These are phyloP conservation scores for Tolypocladium cylindrosporum DNA, from an alignment of 2,329 filamentous ascomycete species.

Conservation along the genomic window DNA sequence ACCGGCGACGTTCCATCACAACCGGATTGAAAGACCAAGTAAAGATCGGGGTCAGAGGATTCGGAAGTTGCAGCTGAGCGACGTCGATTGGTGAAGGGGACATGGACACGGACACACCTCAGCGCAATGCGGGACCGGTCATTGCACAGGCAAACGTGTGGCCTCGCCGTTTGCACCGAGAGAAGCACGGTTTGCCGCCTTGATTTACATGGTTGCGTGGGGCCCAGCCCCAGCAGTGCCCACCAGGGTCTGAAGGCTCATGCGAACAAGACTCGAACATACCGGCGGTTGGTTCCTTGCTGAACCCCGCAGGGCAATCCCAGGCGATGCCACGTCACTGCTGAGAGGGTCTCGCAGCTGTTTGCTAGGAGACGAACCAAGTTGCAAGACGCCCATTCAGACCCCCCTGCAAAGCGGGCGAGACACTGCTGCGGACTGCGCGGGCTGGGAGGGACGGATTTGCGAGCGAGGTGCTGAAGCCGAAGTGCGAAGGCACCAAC, in stretches of 20 bases:
- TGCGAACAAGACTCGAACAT: background rate
- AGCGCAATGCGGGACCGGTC: background rate
- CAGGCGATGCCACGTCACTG: background rate
- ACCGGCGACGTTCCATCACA: slow-evolving; percentile 36
- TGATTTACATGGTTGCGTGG: background rate
- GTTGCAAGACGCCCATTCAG: background rate
- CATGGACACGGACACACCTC: background rate
- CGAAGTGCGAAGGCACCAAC: background rate
- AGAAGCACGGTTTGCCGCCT: background rate
- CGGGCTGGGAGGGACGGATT: background rate
- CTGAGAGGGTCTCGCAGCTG: background rate
- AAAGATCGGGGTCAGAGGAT: slow-evolving; percentile 69
- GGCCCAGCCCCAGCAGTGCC: too few relatives aligned
- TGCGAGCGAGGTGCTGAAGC: background rate
- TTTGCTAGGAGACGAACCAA: background rate
- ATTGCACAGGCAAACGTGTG: background rate
- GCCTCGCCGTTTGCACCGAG: background rate
- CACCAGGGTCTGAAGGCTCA: background rate
- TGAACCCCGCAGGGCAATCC: background rate
- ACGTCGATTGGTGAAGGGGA: slow-evolving; percentile 80
- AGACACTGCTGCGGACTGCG: background rate
- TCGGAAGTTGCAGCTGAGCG: slow-evolving; percentile 86
- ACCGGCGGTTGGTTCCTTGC: too few relatives aligned
- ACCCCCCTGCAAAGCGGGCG: background rate
- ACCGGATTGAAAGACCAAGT: slow-evolving; percentile 44